These are phyloP conservation scores for Ambrosia hybrid DNA, from an alignment of 140 eudicot species.

Conservation along the genomic window DNA sequence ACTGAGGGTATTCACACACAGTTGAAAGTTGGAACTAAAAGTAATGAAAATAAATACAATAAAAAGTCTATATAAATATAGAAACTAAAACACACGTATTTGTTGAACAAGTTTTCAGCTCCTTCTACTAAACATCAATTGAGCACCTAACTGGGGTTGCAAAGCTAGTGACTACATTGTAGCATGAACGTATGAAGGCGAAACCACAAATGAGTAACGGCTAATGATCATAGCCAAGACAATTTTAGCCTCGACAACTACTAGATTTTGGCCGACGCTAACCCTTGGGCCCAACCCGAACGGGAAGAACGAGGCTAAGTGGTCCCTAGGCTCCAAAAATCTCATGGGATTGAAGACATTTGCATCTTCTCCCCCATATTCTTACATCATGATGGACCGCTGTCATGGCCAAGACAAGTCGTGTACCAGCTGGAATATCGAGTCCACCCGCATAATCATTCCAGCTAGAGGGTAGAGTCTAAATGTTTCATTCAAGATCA, in stretches of 20 bases:
- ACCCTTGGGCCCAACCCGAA: conserved; percentile 71
- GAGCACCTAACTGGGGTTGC: conserved; percentile 89
- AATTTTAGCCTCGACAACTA: conserved; percentile 64
- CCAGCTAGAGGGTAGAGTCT: conserved; percentile 76
- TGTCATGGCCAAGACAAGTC: conserved; percentile 60
- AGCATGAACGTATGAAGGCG: conserved; percentile 78
- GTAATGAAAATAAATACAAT: too few relatives aligned
- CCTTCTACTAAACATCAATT: conserved; percentile 47
- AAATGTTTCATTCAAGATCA: conserved; percentile 75
- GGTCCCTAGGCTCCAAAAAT: conserved; percentile 53
- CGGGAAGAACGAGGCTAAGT: conserved; percentile 73
- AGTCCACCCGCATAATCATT: conserved; percentile 44
- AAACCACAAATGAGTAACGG: conserved; percentile 47
- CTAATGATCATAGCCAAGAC: conserved; percentile 55
- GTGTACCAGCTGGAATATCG: conserved; percentile 60
- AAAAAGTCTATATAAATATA: too few relatives aligned
- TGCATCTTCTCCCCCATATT: conserved; percentile 84
- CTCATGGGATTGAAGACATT: conserved; percentile 73
- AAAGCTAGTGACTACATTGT: conserved; percentile 62
- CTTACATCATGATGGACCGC: conserved; percentile 64
- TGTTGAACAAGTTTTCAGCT: conserved; percentile 8
- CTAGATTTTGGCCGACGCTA: conserved; percentile 81
- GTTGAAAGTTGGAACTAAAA: too few relatives aligned
- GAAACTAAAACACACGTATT: background rate
- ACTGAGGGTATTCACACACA: too few relatives aligned